A percentile compares a stretch with the other conserved stretches of the same genome.
These are phyloP conservation scores for Lunasporangiospora selenospora DNA, from an alignment of 192 early-diverging fungal species.

Conservation along the genomic window DNA sequence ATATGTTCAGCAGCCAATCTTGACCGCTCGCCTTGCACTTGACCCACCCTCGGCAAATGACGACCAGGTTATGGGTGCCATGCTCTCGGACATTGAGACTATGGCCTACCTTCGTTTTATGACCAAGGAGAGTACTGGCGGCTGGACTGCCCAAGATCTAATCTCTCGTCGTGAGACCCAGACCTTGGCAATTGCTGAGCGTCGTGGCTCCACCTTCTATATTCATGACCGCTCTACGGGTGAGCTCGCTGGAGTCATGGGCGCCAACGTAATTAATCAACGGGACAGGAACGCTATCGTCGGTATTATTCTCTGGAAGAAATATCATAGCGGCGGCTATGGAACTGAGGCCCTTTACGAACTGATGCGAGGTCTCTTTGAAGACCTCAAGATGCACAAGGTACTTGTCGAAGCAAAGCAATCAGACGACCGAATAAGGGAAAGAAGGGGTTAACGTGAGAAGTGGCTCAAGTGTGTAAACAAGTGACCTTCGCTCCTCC, in stretches of 20 bases:
- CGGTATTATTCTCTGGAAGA: constrained; percentile 40
- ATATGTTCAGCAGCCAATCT: constrained; percentile 3
- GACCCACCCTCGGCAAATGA: constrained; percentile 22
- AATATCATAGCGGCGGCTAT: constrained; percentile 39
- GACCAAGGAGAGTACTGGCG: constrained; percentile 32
- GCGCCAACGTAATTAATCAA: constrained; percentile 20
- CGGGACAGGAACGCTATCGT: constrained; percentile 22
- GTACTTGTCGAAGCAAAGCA: too few relatives aligned
- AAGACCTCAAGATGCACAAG: constrained; percentile 46
- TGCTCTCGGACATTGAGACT: constrained; percentile 32
- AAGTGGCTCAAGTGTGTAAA: background rate
- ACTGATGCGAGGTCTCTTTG: constrained; percentile 38
- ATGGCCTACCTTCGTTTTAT: constrained; percentile 30
- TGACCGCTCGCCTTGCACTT: constrained; percentile 21
- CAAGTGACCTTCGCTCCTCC: too few relatives aligned
- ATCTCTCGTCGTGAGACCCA: constrained; percentile 31
- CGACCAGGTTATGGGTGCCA: constrained; percentile 30
- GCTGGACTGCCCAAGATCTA: constrained; percentile 25
- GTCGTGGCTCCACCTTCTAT: constrained; percentile 16
- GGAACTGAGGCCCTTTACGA: constrained; percentile 42
- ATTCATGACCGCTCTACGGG: constrained; percentile 29
- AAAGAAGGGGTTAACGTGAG: too few relatives aligned
- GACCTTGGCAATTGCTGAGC: constrained; percentile 6
- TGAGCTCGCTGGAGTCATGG: constrained; percentile 31
- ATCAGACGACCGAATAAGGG: too few relatives aligned